These are phyloP conservation scores for Fomitopsis schrenkii DNA, from an alignment of 1,284 basidiomycete species.

Conservation along the genomic window DNA sequence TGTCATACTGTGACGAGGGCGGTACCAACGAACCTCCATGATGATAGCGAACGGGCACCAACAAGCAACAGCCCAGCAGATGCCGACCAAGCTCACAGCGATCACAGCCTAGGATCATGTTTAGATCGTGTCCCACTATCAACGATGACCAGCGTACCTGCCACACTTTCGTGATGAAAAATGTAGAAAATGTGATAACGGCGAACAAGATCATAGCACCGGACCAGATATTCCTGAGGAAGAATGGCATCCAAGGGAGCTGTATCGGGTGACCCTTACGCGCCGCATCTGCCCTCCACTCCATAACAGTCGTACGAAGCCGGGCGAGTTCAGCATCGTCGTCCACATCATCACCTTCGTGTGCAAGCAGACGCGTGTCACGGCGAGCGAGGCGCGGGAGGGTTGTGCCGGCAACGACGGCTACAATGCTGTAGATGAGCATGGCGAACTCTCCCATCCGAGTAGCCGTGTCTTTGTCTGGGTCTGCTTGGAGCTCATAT, in stretches of 20 bases:
- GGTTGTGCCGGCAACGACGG: constrained; percentile 77
- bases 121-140: constrained; percentile 53
- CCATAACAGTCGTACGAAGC: constrained; percentile 64
- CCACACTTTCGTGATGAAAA: constrained; percentile 75
- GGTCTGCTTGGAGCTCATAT: constrained; percentile 64
- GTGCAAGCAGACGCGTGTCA: constrained; percentile 70
- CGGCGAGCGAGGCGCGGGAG: constrained; percentile 81
- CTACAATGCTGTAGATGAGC: constrained; percentile 88
- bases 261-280: constrained; percentile 66
- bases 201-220: constrained; percentile 79
- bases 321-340: constrained; percentile 70
- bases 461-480: constrained; percentile 78
- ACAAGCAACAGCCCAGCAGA: constrained; percentile 93
- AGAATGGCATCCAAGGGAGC: constrained; percentile 83
- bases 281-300: constrained; percentile 82
- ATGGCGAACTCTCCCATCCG: constrained; percentile 87
- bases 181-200: constrained; percentile 75
- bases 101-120: constrained; percentile 17
- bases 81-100: constrained; percentile 81
- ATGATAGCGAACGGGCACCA: constrained; percentile 92
- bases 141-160: constrained; percentile 40
- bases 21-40: constrained; percentile 68
- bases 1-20: not conserved
- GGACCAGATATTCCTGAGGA: constrained; percentile 90
- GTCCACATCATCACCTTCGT: constrained; percentile 59